Conservation (phyloP, 2,329 filamentous ascomycete genomes). For the Cercospora zeina region DNA sequence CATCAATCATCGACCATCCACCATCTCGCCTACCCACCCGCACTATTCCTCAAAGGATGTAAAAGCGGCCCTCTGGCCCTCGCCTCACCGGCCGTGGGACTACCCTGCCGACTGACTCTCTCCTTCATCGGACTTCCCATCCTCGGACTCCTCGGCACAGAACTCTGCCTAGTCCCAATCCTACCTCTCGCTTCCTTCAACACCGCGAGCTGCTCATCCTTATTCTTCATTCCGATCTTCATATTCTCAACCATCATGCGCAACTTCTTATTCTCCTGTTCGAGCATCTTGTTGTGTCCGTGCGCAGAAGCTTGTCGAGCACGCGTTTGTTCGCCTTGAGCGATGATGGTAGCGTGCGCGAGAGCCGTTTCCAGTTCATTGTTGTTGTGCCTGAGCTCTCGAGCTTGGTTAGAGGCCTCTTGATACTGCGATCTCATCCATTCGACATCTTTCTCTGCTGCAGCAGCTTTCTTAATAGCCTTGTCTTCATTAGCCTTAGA, state of each 20-base stretch:
- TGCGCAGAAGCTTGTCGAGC: conserved; percentile 34
- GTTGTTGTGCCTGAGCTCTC: conserved; percentile 52
- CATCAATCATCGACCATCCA: too few relatives aligned
- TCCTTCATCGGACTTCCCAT: conserved; percentile 39
- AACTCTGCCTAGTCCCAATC: conserved; percentile 41
- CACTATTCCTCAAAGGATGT: conserved; percentile 31
- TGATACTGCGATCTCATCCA: conserved; percentile 63
- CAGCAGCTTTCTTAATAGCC: conserved; percentile 38
- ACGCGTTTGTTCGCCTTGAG: conserved; percentile 34
- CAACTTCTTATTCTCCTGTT: conserved; percentile 35
- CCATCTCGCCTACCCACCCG: neutral
- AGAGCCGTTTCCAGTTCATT: conserved; percentile 47
- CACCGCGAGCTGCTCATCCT: conserved; percentile 41
- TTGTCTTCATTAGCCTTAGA: conserved; percentile 33
- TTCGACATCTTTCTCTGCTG: conserved; percentile 52
- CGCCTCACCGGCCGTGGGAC: conserved; percentile 33
- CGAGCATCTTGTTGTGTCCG: conserved; percentile 27
- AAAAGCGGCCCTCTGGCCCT: conserved; percentile 20
- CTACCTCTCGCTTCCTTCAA: conserved; percentile 40
- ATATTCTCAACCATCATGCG: conserved; percentile 34
- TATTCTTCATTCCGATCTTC: conserved; percentile 35
- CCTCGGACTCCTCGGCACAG: conserved; percentile 42
- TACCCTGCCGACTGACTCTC: conserved; percentile 34
- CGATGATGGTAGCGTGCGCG: conserved; percentile 30
- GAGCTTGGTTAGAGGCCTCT: conserved; percentile 54